These are phyloP conservation scores for Myriosclerotinia duriaeana DNA, from an alignment of 2,329 filamentous ascomycete species.

Conservation along the genomic window DNA sequence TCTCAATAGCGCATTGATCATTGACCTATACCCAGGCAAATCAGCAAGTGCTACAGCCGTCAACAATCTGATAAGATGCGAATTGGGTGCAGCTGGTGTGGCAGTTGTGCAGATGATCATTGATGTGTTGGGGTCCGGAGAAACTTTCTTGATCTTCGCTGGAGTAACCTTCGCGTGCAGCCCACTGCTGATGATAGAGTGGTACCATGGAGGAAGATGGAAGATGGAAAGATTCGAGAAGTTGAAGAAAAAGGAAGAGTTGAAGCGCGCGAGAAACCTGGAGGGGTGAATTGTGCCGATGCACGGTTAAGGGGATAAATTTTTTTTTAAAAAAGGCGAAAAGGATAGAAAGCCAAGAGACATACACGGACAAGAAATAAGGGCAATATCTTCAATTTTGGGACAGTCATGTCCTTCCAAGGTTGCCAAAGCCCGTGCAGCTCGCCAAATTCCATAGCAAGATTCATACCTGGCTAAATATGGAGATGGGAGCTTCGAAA, in stretches of 20 bases:
- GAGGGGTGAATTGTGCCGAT: neutral
- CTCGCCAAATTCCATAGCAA: neutral
- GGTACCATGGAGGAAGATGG: conserved; percentile 20
- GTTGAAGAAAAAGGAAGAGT: conserved; percentile 3
- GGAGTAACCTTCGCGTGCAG: conserved; percentile 5
- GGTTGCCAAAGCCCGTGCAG: neutral
- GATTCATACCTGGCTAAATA: neutral
- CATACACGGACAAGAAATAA: neutral
- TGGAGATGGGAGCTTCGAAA: neutral
- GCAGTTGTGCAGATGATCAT: conserved; percentile 18
- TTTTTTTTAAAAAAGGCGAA: too few relatives aligned
- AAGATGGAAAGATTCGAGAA: conserved; percentile 16
- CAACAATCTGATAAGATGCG: conserved; percentile 26
- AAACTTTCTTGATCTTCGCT: conserved; percentile 13
- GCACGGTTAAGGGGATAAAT: neutral
- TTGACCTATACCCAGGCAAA: conserved; percentile 27
- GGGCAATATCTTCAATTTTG: neutral
- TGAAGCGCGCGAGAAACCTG: conserved; percentile 11
- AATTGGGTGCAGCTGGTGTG: conserved; percentile 23
- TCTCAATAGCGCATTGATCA: conserved; percentile 26
- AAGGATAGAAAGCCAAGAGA: neutral
- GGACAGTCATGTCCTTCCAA: neutral
- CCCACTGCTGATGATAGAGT: conserved; percentile 21
- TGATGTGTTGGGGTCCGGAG: conserved; percentile 16
- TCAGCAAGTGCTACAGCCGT: conserved; percentile 24